These are phyloP conservation scores for Yamadazyma endophytica DNA, from an alignment of 805 yeast species.

Conservation along the genomic window DNA sequence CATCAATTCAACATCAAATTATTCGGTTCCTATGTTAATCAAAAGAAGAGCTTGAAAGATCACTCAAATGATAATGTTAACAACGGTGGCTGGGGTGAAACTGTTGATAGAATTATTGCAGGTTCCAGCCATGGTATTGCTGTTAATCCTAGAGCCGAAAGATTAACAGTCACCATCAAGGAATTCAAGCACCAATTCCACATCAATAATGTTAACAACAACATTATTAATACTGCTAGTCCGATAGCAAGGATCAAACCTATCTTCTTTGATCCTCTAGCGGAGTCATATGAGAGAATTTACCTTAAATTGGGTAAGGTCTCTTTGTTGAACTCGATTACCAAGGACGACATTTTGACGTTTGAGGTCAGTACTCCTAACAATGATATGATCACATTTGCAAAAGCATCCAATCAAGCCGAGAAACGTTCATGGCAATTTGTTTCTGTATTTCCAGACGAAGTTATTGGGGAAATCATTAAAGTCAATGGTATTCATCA, in stretches of 20 bases:
- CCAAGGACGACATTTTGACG: constrained; percentile 44
- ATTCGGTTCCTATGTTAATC: constrained; percentile 62
- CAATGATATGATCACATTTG: constrained; percentile 47
- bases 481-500: constrained; percentile 55
- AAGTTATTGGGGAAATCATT: constrained; percentile 67
- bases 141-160: constrained; percentile 75
- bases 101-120: constrained; percentile 69
- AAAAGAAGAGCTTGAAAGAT: constrained; percentile 22
- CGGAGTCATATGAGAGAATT: constrained; percentile 55
- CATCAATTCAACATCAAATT: constrained; percentile 69
- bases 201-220: constrained; percentile 4
- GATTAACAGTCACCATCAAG: constrained; percentile 63
- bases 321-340: constrained; percentile 21
- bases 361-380: constrained; percentile 52
- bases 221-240: constrained; percentile 30
- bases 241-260: constrained; percentile 67
- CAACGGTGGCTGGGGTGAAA: constrained; percentile 85
- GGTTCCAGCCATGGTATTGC: constrained; percentile 78
- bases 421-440: constrained; percentile 60
- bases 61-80: constrained; percentile 10
- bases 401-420: constrained; percentile 64
- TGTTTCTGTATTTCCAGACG: constrained; percentile 67
- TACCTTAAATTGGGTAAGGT: constrained; percentile 57
- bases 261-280: constrained; percentile 60
- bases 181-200: constrained; percentile 59